Evolutionary conservation across 2,329 filamentous ascomycete species (phyloP), one percentile per base, ranked within the genome.

Genomic region (Fusarium buharicum): DNA sequence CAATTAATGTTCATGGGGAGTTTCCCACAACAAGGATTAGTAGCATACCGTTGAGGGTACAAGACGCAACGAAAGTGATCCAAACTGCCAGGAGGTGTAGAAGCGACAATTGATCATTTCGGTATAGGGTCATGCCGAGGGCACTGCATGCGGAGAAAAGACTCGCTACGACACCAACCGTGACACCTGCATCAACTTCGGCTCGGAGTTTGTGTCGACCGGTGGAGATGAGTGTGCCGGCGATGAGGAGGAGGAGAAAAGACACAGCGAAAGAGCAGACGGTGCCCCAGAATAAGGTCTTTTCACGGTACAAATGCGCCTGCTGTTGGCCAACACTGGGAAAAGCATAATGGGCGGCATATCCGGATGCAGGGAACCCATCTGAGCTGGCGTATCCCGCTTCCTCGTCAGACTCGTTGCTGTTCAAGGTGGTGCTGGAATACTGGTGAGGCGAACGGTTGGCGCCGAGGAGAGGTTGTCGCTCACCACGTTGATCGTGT

Each of bases 181-280:
- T 81, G 2, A 91, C 89, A 9, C 88, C 90, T 0, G 85, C 85
- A 68, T 93, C 90, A 4, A 94, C 91, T 73, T 91, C 86, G n/a
- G 86, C 81, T 5, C 84, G 81, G 64, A 89, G 81, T 72, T 85
- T 89, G 71, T 86, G 88, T 41, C 85, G 82, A 9, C 90, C 90
- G 1, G 91, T 91, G 13, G 80, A 77, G 28, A 90, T 85, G 33
- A 95, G 82, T 10, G 90, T 80, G 33, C 81, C 81, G 0, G 90
- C 85, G 28, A 94, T 82, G 43, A 83, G 73, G 31, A 92, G 82
- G 9, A 94, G 81, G 7, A 88, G 74, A 31, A 88, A 82, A 0
- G 90, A 84, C 0, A 85, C 82, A 3, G 78, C 75, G 62, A 90
- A 88, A 39, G 82, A 82, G 36, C 79, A 78, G 13, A 84, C 66